These are phyloP conservation scores for Apiospora sp. DNA, from an alignment of 2,329 filamentous ascomycete genomes.

Conservation along the genomic window DNA sequence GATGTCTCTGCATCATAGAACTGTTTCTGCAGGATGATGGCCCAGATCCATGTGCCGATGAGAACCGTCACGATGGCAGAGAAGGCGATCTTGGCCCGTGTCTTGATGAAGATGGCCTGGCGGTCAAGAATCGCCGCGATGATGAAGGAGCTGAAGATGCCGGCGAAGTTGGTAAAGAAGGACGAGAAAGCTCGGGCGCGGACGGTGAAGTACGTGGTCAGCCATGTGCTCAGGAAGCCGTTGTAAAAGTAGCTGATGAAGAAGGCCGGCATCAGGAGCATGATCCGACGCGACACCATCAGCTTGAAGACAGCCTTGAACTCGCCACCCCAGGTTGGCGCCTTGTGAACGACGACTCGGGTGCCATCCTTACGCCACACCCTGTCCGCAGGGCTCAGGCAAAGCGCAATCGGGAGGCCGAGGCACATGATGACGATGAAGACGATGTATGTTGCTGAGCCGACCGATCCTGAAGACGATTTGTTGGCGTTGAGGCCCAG, in stretches of 20 bases:
- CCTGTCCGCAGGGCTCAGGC: constrained; percentile 42
- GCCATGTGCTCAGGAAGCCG: constrained; percentile 42
- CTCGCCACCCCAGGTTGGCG: constrained; percentile 38
- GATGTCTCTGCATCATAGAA: constrained; percentile 38
- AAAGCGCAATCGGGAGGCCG: constrained; percentile 42
- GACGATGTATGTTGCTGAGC: constrained; percentile 41
- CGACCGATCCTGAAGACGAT: constrained; percentile 34
- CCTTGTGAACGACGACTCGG: constrained; percentile 37
- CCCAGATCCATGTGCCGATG: constrained; percentile 44
- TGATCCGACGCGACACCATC: constrained; percentile 38
- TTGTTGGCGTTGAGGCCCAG: constrained; percentile 52
- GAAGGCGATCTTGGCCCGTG: constrained; percentile 39
- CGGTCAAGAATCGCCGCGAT: constrained; percentile 42
- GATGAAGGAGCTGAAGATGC: constrained; percentile 42
- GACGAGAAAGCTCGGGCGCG: constrained; percentile 44
- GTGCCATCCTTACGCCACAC: constrained; percentile 43
- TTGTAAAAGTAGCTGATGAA: constrained; percentile 47
- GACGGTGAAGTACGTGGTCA: constrained; percentile 44
- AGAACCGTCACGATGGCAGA: constrained; percentile 37
- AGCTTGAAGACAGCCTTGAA: constrained; percentile 40
- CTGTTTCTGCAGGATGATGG: constrained; percentile 40
- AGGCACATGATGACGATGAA: constrained; percentile 45
- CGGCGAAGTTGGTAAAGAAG: constrained; percentile 46
- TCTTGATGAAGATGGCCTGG: constrained; percentile 40
- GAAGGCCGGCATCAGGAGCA: constrained; percentile 43